These are phyloP conservation scores for Durusdinium trenchii DNA, from an alignment of 73 alveolate species.

Conservation along the genomic window DNA sequence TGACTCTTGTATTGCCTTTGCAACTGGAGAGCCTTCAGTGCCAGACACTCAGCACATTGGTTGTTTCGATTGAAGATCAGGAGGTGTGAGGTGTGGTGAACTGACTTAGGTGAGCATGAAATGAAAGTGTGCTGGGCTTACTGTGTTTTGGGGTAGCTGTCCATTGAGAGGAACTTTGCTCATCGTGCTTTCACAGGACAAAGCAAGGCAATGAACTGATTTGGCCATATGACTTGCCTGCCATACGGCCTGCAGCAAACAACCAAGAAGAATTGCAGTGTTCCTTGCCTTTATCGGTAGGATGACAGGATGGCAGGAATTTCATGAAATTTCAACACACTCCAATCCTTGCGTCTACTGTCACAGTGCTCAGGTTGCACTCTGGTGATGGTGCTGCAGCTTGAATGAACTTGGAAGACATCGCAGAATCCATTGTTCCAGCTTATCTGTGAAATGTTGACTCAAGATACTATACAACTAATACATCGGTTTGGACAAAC, in stretches of 20 bases:
- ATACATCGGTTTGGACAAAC: too few relatives aligned
- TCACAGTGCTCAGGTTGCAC: neutral
- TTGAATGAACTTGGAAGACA: neutral
- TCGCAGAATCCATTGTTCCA: neutral
- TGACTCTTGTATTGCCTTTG: constrained; percentile 22
- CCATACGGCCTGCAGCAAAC: constrained; percentile 73
- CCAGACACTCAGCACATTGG: neutral
- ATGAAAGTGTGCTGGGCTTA: constrained; percentile 17
- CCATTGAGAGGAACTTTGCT: neutral
- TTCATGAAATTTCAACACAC: neutral
- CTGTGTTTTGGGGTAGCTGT: neutral
- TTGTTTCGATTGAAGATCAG: neutral
- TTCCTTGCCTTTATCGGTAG: neutral
- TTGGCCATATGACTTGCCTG: constrained; percentile 35
- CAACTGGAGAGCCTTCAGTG: neutral
- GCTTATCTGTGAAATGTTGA: neutral
- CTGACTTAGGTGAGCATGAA: neutral
- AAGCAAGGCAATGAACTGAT: neutral
- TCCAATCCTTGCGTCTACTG: neutral
- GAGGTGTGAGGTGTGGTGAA: neutral
- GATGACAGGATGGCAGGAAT: neutral
- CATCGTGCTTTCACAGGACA: neutral
- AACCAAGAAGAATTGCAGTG: constrained; percentile 66
- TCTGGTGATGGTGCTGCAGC: constrained; percentile 23
- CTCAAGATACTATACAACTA: neutral